Conservation (phyloP, 768 basidiomycete genomes). For the Royoungia palumana region DNA sequence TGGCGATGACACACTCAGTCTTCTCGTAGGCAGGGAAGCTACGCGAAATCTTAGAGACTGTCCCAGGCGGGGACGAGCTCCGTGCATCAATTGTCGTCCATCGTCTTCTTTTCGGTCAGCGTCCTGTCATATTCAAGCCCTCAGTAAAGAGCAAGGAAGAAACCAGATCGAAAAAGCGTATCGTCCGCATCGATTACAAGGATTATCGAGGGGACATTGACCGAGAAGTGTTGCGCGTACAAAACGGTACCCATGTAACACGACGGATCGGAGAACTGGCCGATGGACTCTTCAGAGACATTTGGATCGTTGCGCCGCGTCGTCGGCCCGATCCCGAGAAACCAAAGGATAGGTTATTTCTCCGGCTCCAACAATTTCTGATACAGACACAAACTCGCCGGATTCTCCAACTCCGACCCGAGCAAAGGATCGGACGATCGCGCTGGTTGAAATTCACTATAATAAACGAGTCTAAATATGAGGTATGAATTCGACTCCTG, state of each 20-base stretch:
- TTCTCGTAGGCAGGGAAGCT: conserved; percentile 20
- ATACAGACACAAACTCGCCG: conserved; percentile 13
- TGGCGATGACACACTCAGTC: not conserved
- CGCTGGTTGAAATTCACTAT: conserved; percentile 38
- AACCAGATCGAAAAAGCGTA: not conserved
- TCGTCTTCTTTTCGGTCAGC: conserved; percentile 12
- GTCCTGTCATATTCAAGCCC: conserved; percentile 14
- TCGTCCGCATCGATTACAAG: conserved; percentile 7
- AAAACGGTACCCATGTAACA: conserved; percentile 60
- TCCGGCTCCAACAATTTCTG: conserved; percentile 23
- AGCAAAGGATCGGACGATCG: conserved; percentile 36
- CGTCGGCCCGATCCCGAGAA: conserved; percentile 19
- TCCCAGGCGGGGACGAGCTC: conserved; percentile 19
- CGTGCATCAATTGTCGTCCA: conserved; percentile 19
- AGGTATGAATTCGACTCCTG: conserved; percentile 30
- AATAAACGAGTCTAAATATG: conserved; percentile 44
- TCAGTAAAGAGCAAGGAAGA: conserved; percentile 3
- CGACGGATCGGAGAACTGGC: conserved; percentile 54
- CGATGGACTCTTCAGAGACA: conserved; percentile 49
- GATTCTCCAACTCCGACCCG: conserved; percentile 18
- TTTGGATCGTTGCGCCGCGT: conserved; percentile 51
- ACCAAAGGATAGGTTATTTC: conserved; percentile 9
- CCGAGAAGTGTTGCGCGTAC: conserved; percentile 53
- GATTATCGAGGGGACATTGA: conserved; percentile 46
- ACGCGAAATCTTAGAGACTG: conserved; percentile 18